These are phyloP conservation scores for Pythium aphanidermatum DNA, from an alignment of 352 stramenopile species.

Conservation along the genomic window DNA sequence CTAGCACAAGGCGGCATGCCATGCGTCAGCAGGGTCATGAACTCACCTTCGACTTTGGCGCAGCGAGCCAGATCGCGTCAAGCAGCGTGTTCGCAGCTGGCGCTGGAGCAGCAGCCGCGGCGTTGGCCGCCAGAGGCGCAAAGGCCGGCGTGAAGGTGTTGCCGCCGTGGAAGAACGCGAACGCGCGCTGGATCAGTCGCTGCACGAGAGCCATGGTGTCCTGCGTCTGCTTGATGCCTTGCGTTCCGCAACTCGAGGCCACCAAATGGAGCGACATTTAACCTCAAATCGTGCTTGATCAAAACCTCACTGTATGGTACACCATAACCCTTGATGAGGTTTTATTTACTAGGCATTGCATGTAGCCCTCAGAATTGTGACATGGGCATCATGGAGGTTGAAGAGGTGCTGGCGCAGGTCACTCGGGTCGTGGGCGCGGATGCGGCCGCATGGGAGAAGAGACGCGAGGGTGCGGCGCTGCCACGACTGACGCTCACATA, in stretches of 20 bases:
- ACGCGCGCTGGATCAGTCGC: slow-evolving; percentile 58
- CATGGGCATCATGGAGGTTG: slow-evolving; percentile 15
- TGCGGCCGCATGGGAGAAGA: slow-evolving; percentile 17
- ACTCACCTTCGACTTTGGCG: slow-evolving; percentile 84
- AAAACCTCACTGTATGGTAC: neutral
- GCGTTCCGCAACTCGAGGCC: slow-evolving; percentile 8
- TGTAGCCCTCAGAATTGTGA: neutral
- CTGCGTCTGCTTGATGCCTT: slow-evolving; percentile 4
- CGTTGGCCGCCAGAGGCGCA: slow-evolving; percentile 30
- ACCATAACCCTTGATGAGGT: slow-evolving; percentile 1
- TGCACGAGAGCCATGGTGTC: slow-evolving; percentile 55
- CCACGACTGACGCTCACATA: slow-evolving; percentile 84
- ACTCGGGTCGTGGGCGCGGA: slow-evolving; percentile 22
- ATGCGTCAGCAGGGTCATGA: no score
- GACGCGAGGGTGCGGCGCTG: slow-evolving; percentile 1
- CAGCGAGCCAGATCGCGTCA: slow-evolving; percentile 74
- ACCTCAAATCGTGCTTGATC: slow-evolving; percentile 18
- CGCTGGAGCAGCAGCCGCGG: slow-evolving; percentile 19
- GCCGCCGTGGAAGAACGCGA: slow-evolving; percentile 49
- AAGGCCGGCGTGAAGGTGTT: slow-evolving; percentile 33
- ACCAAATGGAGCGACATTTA: slow-evolving; percentile 15
- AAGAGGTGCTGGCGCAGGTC: slow-evolving; percentile 24
- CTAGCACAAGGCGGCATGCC: no score
- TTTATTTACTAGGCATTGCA: slow-evolving; percentile 5
- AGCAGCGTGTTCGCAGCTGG: slow-evolving; percentile 47